Evolutionary conservation across 345 rosid genomes (phyloP).

Genomic region (Gynandropsis gynandra): DNA sequence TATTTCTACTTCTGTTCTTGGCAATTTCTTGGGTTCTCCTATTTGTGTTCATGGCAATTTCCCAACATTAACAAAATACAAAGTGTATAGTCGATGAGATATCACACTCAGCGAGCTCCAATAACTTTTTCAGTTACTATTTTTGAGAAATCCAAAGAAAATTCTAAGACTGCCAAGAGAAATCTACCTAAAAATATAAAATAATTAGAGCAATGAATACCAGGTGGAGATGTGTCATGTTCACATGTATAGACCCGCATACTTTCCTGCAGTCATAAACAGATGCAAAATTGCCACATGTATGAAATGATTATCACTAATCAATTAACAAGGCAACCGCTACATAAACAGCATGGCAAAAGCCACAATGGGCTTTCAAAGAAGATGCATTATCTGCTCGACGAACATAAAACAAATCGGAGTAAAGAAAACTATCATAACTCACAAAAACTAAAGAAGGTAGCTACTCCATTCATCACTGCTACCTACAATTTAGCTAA

Average conservation of each 20-base stretch:
- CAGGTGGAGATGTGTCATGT: constrained; percentile 80
- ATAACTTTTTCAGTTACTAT: not conserved
- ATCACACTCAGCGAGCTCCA: not conserved
- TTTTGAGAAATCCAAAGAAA: constrained; percentile 2
- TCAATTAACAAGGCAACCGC: not conserved
- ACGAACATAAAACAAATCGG: no score
- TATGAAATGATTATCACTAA: not conserved
- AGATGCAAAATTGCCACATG: constrained; percentile 10
- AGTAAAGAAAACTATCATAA: no score
- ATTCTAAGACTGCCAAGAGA: not conserved
- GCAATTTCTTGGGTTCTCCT: constrained; percentile 25
- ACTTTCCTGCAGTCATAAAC: constrained; percentile 51
- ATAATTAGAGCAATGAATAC: not conserved
- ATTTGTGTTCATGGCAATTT: constrained; percentile 32
- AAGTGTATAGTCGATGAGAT: no score
- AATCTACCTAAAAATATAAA: not conserved
- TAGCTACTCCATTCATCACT: no score
- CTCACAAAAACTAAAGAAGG: no score
- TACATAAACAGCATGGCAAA: not conserved
- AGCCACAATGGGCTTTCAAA: not conserved
- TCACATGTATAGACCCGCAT: constrained; percentile 71
- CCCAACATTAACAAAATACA: no score
- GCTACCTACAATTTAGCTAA: no score
- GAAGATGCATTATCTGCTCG: not conserved
- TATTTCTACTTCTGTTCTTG: no score